phyloP scores from a whole-genome alignment of 202 grass and related monocot genomes.

The Zoysia matrella region DNA sequence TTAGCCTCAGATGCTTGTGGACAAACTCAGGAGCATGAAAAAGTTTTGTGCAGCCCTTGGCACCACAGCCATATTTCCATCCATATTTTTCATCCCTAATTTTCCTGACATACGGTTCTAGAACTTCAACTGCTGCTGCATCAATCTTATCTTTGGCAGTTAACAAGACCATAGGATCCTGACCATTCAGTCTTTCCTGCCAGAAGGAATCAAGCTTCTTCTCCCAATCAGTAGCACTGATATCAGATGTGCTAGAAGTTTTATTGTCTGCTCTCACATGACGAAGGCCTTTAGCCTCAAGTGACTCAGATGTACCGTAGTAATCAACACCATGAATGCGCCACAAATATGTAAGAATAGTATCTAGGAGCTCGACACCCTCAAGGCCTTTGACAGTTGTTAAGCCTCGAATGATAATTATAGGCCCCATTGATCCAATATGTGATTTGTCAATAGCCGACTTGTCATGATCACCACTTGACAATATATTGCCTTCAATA shows the following conservation, averaged over 20 bases:
- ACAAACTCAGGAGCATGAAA: slow-evolving; percentile 97
- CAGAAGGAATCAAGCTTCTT: slow-evolving; percentile 87
- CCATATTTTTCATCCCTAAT: slow-evolving; percentile 67
- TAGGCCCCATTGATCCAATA: slow-evolving; percentile 53
- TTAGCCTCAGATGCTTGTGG: slow-evolving; percentile 86
- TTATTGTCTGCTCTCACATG: slow-evolving; percentile 79
- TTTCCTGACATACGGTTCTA: slow-evolving; percentile 67
- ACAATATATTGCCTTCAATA: slow-evolving; percentile 65
- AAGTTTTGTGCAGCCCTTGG: slow-evolving; percentile 71
- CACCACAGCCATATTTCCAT: slow-evolving; percentile 88
- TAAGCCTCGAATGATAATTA: slow-evolving; percentile 60
- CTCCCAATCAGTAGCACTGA: slow-evolving; percentile 72
- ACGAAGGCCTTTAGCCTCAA: slow-evolving; percentile 65
- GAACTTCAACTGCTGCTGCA: slow-evolving; percentile 56
- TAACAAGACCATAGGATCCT: slow-evolving; percentile 74
- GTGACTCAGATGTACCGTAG: slow-evolving; percentile 53
- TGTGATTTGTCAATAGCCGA: slow-evolving; percentile 61
- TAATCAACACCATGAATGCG: slow-evolving; percentile 60
- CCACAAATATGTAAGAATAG: slow-evolving; percentile 59
- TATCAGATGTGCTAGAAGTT: slow-evolving; percentile 35
- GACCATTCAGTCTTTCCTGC: slow-evolving; percentile 64
- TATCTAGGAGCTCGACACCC: slow-evolving; percentile 61
- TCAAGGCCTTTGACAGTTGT: slow-evolving; percentile 73
- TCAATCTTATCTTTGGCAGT: slow-evolving; percentile 77
- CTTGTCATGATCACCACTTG: slow-evolving; percentile 29